A percentile compares a stretch with the other conserved stretches of the same genome.
Conservation (phyloP, 192 early-diverging fungal species). For the Entomortierella lignicola region DNA sequence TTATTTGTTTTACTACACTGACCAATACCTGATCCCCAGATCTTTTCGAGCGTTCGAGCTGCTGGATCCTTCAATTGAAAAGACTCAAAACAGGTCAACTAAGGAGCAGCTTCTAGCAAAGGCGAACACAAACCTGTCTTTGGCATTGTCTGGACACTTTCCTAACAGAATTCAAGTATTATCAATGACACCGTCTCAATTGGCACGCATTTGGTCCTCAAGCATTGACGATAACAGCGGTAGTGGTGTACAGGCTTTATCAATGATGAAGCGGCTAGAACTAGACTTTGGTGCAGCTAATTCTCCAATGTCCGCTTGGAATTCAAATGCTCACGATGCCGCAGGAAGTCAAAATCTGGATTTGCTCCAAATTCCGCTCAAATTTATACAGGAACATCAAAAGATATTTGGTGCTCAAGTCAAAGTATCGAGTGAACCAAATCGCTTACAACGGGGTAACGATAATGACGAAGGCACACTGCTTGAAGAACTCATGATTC, state of each 20-base stretch:
- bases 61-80: not conserved
- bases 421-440: not conserved
- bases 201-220: not conserved
- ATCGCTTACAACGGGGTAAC: not conserved
- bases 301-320: not conserved
- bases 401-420: not conserved
- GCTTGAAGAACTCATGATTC: conserved; percentile 25
- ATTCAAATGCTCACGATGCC: not conserved
- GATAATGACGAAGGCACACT: not conserved
- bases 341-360: not conserved
- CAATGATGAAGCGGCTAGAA: conserved; percentile 23
- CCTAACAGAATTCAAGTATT: conserved; percentile 24
- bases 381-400: conserved; percentile 35
- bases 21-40: conserved; percentile 24
- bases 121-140: not conserved
- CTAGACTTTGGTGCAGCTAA: conserved; percentile 13
- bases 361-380: conserved; percentile 1
- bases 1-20: conserved; percentile 32
- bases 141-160: conserved; percentile 19
- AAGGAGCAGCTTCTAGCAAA: not conserved
- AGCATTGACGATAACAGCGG: not conserved
- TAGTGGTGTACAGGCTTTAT: conserved; percentile 2
- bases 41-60: conserved; percentile 12
- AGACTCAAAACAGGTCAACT: too few species aligned
- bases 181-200: conserved; percentile 27